A percentile compares a stretch with the other conserved stretches of the same genome.
Conservation (phyloP, 306 rosid species). For the Comarum palustre region DNA sequence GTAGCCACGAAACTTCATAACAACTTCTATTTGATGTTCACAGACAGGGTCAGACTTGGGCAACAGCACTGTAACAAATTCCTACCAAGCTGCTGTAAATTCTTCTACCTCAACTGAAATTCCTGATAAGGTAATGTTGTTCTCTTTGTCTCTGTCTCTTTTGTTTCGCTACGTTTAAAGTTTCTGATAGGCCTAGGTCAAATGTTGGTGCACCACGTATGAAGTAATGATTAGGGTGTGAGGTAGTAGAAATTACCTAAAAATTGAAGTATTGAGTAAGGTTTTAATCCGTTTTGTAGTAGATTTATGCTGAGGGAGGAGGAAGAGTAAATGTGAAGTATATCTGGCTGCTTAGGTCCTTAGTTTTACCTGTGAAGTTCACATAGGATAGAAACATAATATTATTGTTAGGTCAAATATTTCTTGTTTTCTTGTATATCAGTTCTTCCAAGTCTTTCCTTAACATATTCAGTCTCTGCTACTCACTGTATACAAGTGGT, state of each 20-base stretch:
- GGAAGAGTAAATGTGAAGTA: not conserved
- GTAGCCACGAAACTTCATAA: conserved; percentile 3
- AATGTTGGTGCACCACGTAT: not conserved
- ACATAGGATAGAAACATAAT: not conserved
- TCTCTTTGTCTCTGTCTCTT: not conserved
- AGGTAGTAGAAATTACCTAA: not conserved
- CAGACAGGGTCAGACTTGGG: conserved; percentile 39
- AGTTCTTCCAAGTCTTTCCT: not conserved
- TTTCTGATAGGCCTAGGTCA: not conserved
- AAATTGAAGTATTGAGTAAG: not conserved
- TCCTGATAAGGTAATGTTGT: conserved; percentile 34
- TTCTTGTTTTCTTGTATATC: not conserved
- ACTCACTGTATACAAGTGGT: not conserved
- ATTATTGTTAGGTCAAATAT: not conserved
- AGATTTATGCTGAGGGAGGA: not conserved
- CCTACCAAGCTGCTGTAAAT: conserved; percentile 34
- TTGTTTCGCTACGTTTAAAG: not conserved
- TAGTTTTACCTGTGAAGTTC: not conserved
- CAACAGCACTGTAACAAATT: conserved; percentile 26
- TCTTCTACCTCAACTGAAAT: conserved; percentile 28
- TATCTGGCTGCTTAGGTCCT: not conserved
- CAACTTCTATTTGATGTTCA: conserved; percentile 21
- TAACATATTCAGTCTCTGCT: not conserved
- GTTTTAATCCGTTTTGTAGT: not conserved
- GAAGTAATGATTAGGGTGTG: not conserved